These are phyloP conservation scores for Microbotryum lychnidis-dioicae DNA, from an alignment of 1,284 basidiomycete genomes.

Conservation along the genomic window DNA sequence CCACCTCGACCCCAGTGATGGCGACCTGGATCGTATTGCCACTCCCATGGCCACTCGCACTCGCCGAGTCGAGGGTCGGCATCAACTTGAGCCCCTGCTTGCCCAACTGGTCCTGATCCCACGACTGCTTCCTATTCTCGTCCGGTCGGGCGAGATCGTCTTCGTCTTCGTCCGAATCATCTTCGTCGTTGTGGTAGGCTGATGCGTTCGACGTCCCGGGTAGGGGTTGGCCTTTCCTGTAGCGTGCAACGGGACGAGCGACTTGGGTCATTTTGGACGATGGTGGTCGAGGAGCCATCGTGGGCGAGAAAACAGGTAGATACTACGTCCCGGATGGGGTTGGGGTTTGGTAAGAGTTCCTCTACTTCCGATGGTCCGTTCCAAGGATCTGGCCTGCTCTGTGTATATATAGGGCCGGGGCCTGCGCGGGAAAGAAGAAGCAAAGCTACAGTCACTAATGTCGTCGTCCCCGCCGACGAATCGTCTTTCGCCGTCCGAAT, in stretches of 20 bases:
- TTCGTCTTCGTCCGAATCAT: constrained; percentile 16
- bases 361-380: too few relatives aligned
- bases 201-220: background rate
- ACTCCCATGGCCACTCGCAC: constrained; percentile 9
- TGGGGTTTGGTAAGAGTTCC: too few relatives aligned
- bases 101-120: constrained; percentile 16
- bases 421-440: too few relatives aligned
- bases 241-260: constrained; percentile 16
- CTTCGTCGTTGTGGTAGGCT: constrained; percentile 9
- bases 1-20: constrained; percentile 29
- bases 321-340: too few relatives aligned
- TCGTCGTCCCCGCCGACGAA: too few relatives aligned
- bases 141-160: background rate
- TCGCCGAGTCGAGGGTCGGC: background rate
- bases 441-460: too few relatives aligned
- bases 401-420: too few relatives aligned
- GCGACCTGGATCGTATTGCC: constrained; percentile 28
- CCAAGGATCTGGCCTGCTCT: too few relatives aligned
- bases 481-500: too few relatives aligned
- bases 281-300: too few relatives aligned
- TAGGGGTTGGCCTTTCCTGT: constrained; percentile 20
- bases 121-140: background rate
- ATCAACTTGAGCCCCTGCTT: background rate
- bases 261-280: constrained; percentile 20
- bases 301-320: too few relatives aligned